Evolutionary conservation across 2,329 filamentous ascomycete species (phyloP), one percentile per base, ranked within the genome.

Genomic region (Claviceps maximensis): DNA sequence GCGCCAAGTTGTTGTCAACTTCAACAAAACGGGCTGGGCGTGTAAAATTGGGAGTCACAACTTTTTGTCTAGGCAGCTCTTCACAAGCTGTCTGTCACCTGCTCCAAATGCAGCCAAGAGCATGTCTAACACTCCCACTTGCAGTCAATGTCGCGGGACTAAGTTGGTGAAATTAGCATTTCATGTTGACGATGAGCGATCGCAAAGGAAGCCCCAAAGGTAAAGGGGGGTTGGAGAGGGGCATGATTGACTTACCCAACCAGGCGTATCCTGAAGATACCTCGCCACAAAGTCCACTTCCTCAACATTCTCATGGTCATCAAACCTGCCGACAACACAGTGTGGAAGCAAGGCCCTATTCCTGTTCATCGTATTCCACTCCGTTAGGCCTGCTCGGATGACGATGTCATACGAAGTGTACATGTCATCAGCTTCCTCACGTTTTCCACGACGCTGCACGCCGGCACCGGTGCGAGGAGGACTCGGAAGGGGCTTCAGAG

Each of bases 81-180:
- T 1, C 5, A 8, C 8, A 10, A 10, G 4, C 4, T 29, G 27
- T 29, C n/a, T 38, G 36, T 36, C 36, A 17, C 4, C n/a, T n/a
- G n/a, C n/a, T n/a, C n/a, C n/a, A n/a, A n/a, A n/a, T n/a, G n/a
- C n/a, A n/a, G n/a, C n/a, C n/a, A n/a, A n/a, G 36, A n/a, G 36
- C 36, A 38, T 3, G 5, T 41, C n/a, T 21, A 3, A 63, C 66
- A 58, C 42, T 25, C 10, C 23, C 46, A 44, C 23, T 50, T 4
- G 49, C 51, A 40, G 25, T 40, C 27, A 17, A 47, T 47, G 7
- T 47, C 46, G 17, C 46, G 46, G 15, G 27, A 9, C 46, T 47
- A 33, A 4, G 29, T 47, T 31, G 10, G 27, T 31, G n/a, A 31
- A 31, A 27, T n/a, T 2, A 47, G 23, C n/a, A 31, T n/a, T 31